A percentile compares a stretch with the other conserved stretches of the same genome.
Evolutionary conservation across 2,329 filamentous ascomycete genomes (phyloP).

Genomic region (Dactylellina drechsleri): DNA sequence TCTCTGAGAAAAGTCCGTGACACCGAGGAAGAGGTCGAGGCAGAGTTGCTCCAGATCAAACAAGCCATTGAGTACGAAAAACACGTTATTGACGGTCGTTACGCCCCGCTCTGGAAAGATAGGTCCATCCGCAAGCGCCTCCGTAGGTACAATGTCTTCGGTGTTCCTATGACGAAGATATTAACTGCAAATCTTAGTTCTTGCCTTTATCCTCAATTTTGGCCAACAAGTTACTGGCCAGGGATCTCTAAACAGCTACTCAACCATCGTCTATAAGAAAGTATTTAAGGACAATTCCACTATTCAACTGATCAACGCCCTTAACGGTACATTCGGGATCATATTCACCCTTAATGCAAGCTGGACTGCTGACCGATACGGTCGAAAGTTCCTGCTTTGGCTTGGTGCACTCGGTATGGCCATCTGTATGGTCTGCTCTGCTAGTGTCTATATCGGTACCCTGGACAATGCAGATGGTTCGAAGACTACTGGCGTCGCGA

Average conservation of each 20-base stretch:
- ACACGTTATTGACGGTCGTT: constrained; percentile 70
- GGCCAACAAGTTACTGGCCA: constrained; percentile 78
- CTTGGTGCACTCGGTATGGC: constrained; percentile 75
- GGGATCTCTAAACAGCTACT: constrained; percentile 77
- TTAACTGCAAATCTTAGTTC: constrained; percentile 57
- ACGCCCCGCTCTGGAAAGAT: constrained; percentile 77
- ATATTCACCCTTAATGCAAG: constrained; percentile 77
- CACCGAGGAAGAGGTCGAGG: constrained; percentile 74
- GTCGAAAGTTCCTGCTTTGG: constrained; percentile 75
- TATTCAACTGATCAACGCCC: constrained; percentile 77
- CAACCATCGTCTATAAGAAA: constrained; percentile 77
- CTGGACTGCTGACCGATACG: constrained; percentile 78
- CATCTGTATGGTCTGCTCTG: constrained; percentile 75
- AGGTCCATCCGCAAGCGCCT: constrained; percentile 74
- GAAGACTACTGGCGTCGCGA: constrained; percentile 71
- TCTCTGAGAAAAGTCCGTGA: constrained; percentile 71
- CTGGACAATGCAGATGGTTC: constrained; percentile 66
- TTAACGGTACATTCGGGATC: constrained; percentile 78
- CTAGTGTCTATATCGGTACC: constrained; percentile 69
- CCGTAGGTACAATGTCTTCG: constrained; percentile 49
- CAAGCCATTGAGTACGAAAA: constrained; percentile 78
- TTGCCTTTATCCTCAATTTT: constrained; percentile 74
- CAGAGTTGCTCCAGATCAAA: constrained; percentile 72
- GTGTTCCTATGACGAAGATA: background rate
- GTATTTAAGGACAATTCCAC: constrained; percentile 70